Conservation (phyloP, 2,329 filamentous ascomycete genomes). For the Aureobasidium sp. region DNA sequence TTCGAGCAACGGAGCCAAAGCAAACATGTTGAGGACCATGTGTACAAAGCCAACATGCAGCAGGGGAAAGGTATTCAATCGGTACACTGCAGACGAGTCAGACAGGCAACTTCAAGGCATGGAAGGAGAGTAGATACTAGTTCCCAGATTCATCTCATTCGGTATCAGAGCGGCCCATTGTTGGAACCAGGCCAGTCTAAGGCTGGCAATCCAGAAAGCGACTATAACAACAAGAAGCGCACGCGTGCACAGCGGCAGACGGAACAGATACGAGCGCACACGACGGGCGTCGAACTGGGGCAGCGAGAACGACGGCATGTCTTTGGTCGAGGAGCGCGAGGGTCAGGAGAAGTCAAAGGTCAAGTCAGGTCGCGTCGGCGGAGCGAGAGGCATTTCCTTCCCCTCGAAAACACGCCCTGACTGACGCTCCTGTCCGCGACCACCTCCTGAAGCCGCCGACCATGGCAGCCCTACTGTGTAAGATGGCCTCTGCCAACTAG, state of each 20-base stretch:
- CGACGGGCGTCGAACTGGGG: constrained; percentile 63
- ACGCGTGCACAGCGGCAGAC: constrained; percentile 83
- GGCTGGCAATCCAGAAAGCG: constrained; percentile 59
- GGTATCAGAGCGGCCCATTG: constrained; percentile 77
- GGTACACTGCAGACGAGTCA: constrained; percentile 60
- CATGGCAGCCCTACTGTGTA: constrained; percentile 24
- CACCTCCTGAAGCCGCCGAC: not conserved
- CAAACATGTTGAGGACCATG: constrained; percentile 68
- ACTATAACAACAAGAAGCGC: constrained; percentile 60
- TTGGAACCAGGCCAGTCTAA: constrained; percentile 65
- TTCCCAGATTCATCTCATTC: constrained; percentile 61
- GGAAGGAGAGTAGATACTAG: constrained; percentile 50
- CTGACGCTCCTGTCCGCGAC: not conserved
- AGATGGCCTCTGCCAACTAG: not conserved
- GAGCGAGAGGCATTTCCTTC: not conserved
- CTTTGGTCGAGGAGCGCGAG: not conserved
- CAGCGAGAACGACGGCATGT: constrained; percentile 37
- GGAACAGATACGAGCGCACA: constrained; percentile 71
- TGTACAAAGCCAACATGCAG: constrained; percentile 80
- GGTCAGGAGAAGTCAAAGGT: not conserved
- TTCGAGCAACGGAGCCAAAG: constrained; percentile 81
- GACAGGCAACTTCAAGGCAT: not conserved
- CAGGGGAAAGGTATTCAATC: constrained; percentile 85
- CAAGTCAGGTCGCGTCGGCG: not conserved
- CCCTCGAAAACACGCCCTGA: not conserved